Percentiles rank a stretch among this genome's conserved stretches.
Evolutionary conservation across 2,329 filamentous ascomycete genomes (phyloP).

Genomic region (Cladosporium austrohemisphaericum): DNA sequence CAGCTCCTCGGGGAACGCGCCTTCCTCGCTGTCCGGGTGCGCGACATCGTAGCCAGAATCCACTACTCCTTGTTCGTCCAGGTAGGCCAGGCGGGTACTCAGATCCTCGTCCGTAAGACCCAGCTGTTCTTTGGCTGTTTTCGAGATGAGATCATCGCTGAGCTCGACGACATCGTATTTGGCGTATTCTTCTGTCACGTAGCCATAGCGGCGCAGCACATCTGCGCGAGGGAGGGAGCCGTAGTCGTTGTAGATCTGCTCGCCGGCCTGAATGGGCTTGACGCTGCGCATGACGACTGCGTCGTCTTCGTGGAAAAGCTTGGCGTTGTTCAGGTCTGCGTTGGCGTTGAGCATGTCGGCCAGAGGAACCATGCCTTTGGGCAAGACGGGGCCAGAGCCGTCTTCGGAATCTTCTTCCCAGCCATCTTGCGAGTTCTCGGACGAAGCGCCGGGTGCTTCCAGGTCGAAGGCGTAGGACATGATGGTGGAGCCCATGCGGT

Average conservation of each 20-base stretch:
- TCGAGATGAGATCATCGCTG: constrained; percentile 56
- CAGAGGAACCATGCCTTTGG: constrained; percentile 85
- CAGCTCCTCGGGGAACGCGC: constrained; percentile 41
- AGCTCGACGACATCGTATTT: constrained; percentile 82
- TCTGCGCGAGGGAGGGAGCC: constrained; percentile 80
- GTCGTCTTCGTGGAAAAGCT: constrained; percentile 58
- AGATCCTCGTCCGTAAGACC: constrained; percentile 19
- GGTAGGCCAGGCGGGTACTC: constrained; percentile 45
- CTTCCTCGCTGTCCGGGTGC: constrained; percentile 32
- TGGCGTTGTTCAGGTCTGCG: constrained; percentile 73
- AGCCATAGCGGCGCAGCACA: constrained; percentile 78
- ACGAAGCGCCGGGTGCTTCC: constrained; percentile 40
- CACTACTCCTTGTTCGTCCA: constrained; percentile 60
- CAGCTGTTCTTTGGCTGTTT: constrained; percentile 36
- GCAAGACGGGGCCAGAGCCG: constrained; percentile 35
- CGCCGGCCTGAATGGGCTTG: constrained; percentile 62
- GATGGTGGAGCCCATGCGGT: constrained; percentile 80
- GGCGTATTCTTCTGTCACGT: constrained; percentile 73
- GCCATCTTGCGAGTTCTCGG: constrained; percentile 49
- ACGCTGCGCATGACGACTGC: constrained; percentile 68
- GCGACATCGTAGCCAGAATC: constrained; percentile 68
- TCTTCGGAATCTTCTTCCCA: constrained; percentile 45
- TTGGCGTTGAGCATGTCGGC: constrained; percentile 89
- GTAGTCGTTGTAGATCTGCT: constrained; percentile 86
- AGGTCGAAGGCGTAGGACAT: constrained; percentile 94